A percentile compares a stretch with the other conserved stretches of the same genome.
Conservation (phyloP, 257 asterid genomes). For the Solanum dulcamara region DNA sequence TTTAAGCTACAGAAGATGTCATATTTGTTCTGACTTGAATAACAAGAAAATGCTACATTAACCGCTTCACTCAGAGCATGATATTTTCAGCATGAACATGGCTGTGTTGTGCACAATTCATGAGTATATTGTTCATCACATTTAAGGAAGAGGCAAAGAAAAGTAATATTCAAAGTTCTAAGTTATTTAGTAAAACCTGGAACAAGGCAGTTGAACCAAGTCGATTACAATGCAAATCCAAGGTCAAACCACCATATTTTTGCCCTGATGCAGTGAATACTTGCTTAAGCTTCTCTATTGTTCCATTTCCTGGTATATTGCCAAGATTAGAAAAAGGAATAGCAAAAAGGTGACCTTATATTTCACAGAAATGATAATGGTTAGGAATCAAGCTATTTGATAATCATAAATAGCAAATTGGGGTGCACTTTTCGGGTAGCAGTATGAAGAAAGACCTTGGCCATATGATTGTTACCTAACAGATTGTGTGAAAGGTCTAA, state of each 20-base stretch:
- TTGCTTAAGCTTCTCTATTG: conserved; percentile 66
- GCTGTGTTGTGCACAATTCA: neutral
- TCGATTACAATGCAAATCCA: conserved; percentile 75
- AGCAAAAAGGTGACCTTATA: neutral
- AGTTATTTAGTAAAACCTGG: conserved; percentile 34
- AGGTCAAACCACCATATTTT: conserved; percentile 62
- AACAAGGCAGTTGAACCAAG: conserved; percentile 80
- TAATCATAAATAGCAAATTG: conserved; percentile 1
- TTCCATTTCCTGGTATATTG: conserved; percentile 56
- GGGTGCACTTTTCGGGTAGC: neutral
- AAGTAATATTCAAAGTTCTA: neutral
- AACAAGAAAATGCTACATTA: neutral
- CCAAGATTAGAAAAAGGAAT: conserved; percentile 2
- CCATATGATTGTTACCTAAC: conserved; percentile 39
- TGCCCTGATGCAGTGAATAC: conserved; percentile 67
- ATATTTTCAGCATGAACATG: neutral
- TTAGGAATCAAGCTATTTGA: neutral
- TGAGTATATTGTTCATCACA: neutral
- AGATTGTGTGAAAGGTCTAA: conserved; percentile 89
- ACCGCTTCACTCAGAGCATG: neutral
- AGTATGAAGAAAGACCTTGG: conserved; percentile 1
- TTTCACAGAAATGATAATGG: neutral
- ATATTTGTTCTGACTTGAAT: neutral
- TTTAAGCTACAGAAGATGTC: neutral
- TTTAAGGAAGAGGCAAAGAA: neutral